phyloP scores from a whole-genome alignment of 2,329 filamentous ascomycete genomes.

The Ophiostoma montium region DNA sequence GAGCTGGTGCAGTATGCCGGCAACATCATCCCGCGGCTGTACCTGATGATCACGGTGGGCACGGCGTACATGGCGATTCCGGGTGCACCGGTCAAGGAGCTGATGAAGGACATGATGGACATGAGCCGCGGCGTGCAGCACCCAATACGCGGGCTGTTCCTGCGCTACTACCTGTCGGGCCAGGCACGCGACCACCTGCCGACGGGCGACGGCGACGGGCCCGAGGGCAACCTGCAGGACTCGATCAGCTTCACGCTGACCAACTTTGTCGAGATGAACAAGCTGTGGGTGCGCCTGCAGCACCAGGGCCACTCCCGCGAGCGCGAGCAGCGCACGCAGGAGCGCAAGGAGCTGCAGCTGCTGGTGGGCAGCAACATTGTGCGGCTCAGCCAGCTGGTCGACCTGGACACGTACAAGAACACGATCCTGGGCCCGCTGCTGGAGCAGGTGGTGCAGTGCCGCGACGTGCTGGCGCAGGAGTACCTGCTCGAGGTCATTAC shows the following conservation, averaged over 20 bases:
- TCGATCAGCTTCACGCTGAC: constrained; percentile 97
- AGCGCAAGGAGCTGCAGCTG: constrained; percentile 87
- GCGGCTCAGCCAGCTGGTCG: constrained; percentile 84
- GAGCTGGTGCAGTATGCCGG: constrained; percentile 92
- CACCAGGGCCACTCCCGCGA: constrained; percentile 96
- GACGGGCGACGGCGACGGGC: constrained; percentile 68
- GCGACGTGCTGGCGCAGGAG: constrained; percentile 92
- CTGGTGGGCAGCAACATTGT: constrained; percentile 95
- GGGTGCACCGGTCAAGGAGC: constrained; percentile 96
- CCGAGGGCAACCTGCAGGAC: constrained; percentile 90
- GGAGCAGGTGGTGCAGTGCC: constrained; percentile 95
- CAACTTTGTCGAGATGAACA: constrained; percentile 99
- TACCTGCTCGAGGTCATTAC: constrained; percentile 97
- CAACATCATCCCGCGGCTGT: constrained; percentile 90
- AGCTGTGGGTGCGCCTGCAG: constrained; percentile 93
- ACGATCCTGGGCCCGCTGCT: constrained; percentile 77
- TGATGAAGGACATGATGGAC: constrained; percentile 99
- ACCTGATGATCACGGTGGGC: constrained; percentile 98
- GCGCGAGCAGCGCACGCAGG: constrained; percentile 81
- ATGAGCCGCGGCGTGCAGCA: constrained; percentile 98
- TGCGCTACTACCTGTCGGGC: constrained; percentile 91
- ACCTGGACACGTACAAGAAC: constrained; percentile 86
- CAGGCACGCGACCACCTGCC: constrained; percentile 87
- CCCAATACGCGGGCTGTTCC: constrained; percentile 83
- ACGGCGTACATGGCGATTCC: constrained; percentile 98